phyloP scores from a whole-genome alignment of 345 rosid genomes.

The Eucalyptus sideroxylon region DNA sequence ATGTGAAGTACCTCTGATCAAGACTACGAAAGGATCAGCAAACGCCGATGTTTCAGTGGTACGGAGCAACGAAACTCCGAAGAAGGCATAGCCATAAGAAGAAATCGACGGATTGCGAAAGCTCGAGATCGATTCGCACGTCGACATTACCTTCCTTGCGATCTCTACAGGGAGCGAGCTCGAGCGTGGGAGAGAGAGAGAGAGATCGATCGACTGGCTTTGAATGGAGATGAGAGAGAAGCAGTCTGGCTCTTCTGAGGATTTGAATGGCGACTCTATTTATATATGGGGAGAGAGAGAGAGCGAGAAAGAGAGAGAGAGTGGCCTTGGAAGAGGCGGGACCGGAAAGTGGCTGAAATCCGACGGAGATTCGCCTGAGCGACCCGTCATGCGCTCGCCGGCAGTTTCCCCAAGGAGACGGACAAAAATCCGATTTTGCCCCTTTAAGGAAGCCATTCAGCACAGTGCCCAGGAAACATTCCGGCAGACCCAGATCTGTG shows the following conservation, averaged over 20 bases:
- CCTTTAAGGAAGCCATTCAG: fast-evolving
- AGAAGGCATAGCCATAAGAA: background rate
- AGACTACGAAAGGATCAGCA: background rate
- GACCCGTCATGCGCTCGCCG: background rate
- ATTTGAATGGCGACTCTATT: background rate
- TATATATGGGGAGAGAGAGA: background rate
- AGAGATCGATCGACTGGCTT: background rate
- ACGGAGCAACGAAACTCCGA: background rate
- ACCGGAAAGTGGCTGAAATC: background rate
- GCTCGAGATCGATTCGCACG: background rate
- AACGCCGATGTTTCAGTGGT: background rate
- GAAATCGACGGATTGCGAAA: background rate
- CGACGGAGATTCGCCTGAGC: background rate
- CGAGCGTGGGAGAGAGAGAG: background rate
- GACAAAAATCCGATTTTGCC: background rate
- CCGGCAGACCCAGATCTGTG: fast-evolving
- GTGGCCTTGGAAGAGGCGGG: background rate
- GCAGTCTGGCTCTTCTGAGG: background rate
- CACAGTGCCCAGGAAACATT: fast-evolving
- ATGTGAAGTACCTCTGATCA: background rate
- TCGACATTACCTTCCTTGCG: background rate
- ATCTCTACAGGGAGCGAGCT: background rate
- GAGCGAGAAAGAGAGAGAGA: too few species aligned
- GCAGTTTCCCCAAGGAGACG: background rate
- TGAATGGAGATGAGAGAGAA: too few species aligned